Conservation (phyloP, 2,329 filamentous ascomycete genomes). For the Didymella glomerata region DNA sequence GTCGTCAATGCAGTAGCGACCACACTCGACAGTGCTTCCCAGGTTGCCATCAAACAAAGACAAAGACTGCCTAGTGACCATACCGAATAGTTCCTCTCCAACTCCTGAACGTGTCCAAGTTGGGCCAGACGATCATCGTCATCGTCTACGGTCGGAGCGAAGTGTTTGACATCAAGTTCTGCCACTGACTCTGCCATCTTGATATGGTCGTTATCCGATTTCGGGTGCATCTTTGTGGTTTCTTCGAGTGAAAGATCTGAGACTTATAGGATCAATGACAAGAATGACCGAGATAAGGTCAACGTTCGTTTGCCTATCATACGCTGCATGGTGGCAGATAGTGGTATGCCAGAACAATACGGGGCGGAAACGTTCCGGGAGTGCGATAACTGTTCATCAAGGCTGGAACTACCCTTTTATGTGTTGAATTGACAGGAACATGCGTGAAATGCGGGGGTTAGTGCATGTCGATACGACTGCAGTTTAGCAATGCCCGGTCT, state of each 20-base stretch:
- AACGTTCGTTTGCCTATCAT: slow-evolving; percentile 8
- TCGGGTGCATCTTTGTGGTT: slow-evolving; percentile 14
- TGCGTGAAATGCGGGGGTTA: slow-evolving; percentile 18
- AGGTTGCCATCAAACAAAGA: slow-evolving; percentile 61
- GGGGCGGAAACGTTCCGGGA: slow-evolving; percentile 17
- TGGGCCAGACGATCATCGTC: slow-evolving; percentile 33
- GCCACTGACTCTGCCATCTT: slow-evolving; percentile 24
- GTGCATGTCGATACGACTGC: slow-evolving; percentile 1
- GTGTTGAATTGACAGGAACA: not conserved
- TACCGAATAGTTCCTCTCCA: slow-evolving; percentile 53
- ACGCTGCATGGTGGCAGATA: slow-evolving; percentile 16
- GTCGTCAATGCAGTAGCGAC: slow-evolving; percentile 56
- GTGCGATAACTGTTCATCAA: not conserved
- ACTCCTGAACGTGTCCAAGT: slow-evolving; percentile 36
- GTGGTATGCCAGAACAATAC: slow-evolving; percentile 6
- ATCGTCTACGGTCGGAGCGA: slow-evolving; percentile 12
- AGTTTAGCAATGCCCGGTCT: not conserved
- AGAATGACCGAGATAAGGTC: slow-evolving; percentile 13
- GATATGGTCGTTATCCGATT: slow-evolving; percentile 14
- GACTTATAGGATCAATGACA: slow-evolving; percentile 10
- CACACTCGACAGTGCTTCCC: slow-evolving; percentile 60
- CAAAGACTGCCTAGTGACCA: slow-evolving; percentile 57
- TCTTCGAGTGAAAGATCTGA: not conserved
- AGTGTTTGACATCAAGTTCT: slow-evolving; percentile 20
- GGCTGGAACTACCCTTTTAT: not conserved